Base-by-base conservation (phyloP, 257 asterid genomes). In the Henckelia pumila region DNA sequence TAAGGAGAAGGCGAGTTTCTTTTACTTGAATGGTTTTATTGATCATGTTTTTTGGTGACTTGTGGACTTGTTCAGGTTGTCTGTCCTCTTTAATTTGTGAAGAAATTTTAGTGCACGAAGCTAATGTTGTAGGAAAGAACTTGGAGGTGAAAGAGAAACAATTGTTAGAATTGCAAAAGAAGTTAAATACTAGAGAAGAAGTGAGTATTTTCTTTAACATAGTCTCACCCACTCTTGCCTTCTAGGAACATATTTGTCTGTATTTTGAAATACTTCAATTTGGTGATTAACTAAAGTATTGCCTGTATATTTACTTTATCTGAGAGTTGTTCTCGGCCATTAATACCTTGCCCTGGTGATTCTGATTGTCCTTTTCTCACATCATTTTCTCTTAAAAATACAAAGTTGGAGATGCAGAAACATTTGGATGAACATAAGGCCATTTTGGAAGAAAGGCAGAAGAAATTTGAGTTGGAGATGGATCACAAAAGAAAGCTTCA, bases 401-500 rank as follows among this genome's bases (percentile, higher is more conserved):
- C 75, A 77, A 81, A 94, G 99, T 71, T 71, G 70, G 99, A 86
- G 79, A 81, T 94, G 73, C 95, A 94, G 88, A 88, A 87, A 77
- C 88, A 85, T 68, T 71, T 88, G 82, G 95, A 94, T 73, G 92
- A 94, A 75, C 99, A 94, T 78, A 85, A 80, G 67, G 56, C 66
- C 20, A 44, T 58, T 72, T 76, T 94, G 81, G 89, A 76, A 76
- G 77, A 79, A 64, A 94, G 85, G 91, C 77, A 81, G 80, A 62
- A 78, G 79, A 88, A 83, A 47, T 90, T 88, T 79, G 97, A 88
- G 63, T 71, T 80, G 83, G 95, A 90, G 77, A 77, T 86, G 71
- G 95, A 86, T 70, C 90, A 86, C 68, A 90, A 82, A 77, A 86
- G 87, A 76, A 83, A 77, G 76, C 72, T 77, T 55, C 74, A 78